Conservation (phyloP, 768 basidiomycete genomes). For the Psilocybe cubensis region DNA sequence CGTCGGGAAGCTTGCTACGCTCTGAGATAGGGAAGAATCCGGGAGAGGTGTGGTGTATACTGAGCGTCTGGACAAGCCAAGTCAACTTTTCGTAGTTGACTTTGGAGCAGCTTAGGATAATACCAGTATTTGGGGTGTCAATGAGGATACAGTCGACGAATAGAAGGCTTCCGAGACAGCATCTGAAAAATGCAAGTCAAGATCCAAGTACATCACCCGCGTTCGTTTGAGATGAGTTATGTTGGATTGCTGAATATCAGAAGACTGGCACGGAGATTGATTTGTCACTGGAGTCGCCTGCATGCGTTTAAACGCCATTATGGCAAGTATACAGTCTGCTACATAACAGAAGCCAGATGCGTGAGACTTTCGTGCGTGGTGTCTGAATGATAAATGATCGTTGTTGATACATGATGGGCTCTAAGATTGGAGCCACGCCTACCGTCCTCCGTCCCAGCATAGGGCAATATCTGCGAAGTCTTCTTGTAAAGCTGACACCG, state of each 20-base stretch:
- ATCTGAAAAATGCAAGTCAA: conserved; percentile 93
- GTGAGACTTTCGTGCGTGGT: conserved; percentile 78
- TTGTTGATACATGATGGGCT: too few species aligned
- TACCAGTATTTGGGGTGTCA: conserved; percentile 51
- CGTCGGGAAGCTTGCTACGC: conserved; percentile 47
- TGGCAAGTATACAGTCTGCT: conserved; percentile 83
- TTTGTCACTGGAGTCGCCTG: conserved; percentile 10
- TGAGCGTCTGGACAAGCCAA: conserved; percentile 59
- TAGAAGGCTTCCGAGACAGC: conserved; percentile 82
- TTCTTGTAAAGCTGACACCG: conserved; percentile 60
- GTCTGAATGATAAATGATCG: conserved; percentile 46
- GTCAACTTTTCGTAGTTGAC: conserved; percentile 6
- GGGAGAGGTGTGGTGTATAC: conserved; percentile 80
- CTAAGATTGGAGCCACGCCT: conserved; percentile 2
- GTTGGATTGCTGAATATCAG: background rate
- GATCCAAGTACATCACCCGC: conserved; percentile 87
- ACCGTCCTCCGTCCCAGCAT: conserved; percentile 93
- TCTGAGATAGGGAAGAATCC: conserved; percentile 82
- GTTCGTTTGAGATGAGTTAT: conserved; percentile 33
- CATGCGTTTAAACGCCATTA: conserved; percentile 68
- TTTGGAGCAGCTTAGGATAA: too few species aligned
- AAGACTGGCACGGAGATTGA: too few species aligned
- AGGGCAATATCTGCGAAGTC: conserved; percentile 64
- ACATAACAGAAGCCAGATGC: conserved; percentile 96
- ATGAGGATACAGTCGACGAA: conserved; percentile 33